Conservation (phyloP, 2,329 filamentous ascomycete species). For the Alternaria angustiovoidea region DNA sequence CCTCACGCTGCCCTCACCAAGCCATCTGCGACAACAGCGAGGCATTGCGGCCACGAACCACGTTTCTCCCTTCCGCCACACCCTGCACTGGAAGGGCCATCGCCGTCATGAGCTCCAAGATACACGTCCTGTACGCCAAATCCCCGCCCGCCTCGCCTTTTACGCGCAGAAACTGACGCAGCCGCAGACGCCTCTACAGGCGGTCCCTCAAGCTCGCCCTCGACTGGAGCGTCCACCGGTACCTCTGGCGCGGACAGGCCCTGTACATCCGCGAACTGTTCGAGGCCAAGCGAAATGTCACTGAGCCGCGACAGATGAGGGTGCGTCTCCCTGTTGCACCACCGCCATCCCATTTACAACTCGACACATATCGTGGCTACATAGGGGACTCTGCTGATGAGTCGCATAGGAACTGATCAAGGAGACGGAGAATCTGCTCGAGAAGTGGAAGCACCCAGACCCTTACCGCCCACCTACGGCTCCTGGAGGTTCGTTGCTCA, state of each 20-base stretch:
- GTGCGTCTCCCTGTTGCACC: slow-evolving; percentile 60
- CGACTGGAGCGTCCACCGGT: slow-evolving; percentile 93
- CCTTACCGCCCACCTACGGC: slow-evolving; percentile 89
- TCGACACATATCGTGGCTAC: slow-evolving; percentile 2
- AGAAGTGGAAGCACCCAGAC: slow-evolving; percentile 98
- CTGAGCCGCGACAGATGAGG: slow-evolving; percentile 84
- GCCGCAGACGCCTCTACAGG: slow-evolving; percentile 76
- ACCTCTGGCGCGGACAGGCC: slow-evolving; percentile 94
- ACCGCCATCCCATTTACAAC: background rate
- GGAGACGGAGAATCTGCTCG: slow-evolving; percentile 86
- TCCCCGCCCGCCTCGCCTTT: slow-evolving; percentile 15
- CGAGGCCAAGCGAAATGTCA: slow-evolving; percentile 87
- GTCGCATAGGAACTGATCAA: slow-evolving; percentile 74
- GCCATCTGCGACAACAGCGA: slow-evolving; percentile 27
- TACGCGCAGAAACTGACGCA: slow-evolving; percentile 38
- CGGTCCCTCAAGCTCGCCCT: slow-evolving; percentile 91
- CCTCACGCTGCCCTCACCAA: slow-evolving; percentile 33
- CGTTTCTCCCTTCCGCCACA: slow-evolving; percentile 19
- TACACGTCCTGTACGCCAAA: slow-evolving; percentile 46
- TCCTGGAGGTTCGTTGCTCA: slow-evolving; percentile 75
- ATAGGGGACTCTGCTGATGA: slow-evolving; percentile 27
- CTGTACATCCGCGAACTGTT: slow-evolving; percentile 95
- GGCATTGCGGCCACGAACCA: slow-evolving; percentile 41
- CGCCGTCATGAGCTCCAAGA: slow-evolving; percentile 53
- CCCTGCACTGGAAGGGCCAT: slow-evolving; percentile 22